Percentiles rank a stretch among this genome's conserved stretches.
Evolutionary conservation across 2,329 filamentous ascomycete genomes (phyloP).

Genomic region (Alternaria brassicicola): DNA sequence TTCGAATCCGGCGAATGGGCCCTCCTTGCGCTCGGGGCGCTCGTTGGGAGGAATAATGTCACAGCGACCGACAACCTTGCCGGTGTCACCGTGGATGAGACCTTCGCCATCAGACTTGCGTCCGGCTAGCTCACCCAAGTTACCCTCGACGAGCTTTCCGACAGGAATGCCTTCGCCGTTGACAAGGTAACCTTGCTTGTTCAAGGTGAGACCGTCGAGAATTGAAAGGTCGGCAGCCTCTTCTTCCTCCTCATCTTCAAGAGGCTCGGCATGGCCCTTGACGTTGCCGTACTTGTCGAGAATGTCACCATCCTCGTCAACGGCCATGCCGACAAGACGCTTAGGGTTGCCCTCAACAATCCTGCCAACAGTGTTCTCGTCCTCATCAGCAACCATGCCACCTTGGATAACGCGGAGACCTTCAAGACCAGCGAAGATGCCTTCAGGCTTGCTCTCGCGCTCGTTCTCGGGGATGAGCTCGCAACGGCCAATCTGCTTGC

Average conservation of each 20-base stretch:
- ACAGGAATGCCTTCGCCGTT: constrained; percentile 60
- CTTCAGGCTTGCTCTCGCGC: constrained; percentile 58
- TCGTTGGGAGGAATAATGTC: constrained; percentile 64
- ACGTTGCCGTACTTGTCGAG: constrained; percentile 67
- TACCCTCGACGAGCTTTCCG: constrained; percentile 62
- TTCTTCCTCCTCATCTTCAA: constrained; percentile 53
- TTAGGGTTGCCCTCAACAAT: constrained; percentile 65
- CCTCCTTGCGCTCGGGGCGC: constrained; percentile 63
- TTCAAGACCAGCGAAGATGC: constrained; percentile 57
- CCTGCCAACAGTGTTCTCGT: constrained; percentile 58
- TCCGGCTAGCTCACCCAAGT: constrained; percentile 61
- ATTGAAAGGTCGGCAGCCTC: constrained; percentile 57
- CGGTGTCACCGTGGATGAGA: constrained; percentile 61
- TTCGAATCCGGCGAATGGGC: constrained; percentile 70
- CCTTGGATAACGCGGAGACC: constrained; percentile 56
- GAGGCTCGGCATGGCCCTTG: constrained; percentile 64
- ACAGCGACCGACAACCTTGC: constrained; percentile 63
- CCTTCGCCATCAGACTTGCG: constrained; percentile 62
- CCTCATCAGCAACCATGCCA: constrained; percentile 57
- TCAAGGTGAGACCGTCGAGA: constrained; percentile 60
- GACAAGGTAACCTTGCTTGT: constrained; percentile 66
- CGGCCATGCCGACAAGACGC: constrained; percentile 63
- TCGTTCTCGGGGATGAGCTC: constrained; percentile 73
- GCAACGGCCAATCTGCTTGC: constrained; percentile 70
- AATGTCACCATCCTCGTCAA: constrained; percentile 68